Evolutionary conservation across 2,329 filamentous ascomycete species (phyloP).

Genomic region (Hortaea sp.): DNA sequence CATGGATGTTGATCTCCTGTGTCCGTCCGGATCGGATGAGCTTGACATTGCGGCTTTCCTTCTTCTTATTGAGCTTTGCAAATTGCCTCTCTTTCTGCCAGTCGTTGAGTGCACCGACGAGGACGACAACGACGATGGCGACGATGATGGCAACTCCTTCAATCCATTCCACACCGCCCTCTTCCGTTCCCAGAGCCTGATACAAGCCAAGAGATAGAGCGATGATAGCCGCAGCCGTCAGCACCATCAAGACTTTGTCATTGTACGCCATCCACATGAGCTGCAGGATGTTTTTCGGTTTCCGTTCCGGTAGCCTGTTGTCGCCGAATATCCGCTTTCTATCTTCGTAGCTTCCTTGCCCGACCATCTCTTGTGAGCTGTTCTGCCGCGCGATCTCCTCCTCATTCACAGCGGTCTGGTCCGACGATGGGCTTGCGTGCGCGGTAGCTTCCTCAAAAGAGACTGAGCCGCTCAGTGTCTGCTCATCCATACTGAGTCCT

Average conservation of each 20-base stretch:
- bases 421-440: constrained; percentile 16
- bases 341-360: constrained; percentile 43
- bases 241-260: constrained; percentile 65
- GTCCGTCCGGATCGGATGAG: constrained; percentile 65
- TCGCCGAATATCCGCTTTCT: constrained; percentile 60
- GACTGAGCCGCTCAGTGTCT: constrained; percentile 50
- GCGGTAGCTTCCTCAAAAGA: constrained; percentile 55
- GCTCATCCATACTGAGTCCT: constrained; percentile 64
- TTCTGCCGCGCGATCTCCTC: constrained; percentile 9
- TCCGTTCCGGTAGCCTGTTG: constrained; percentile 60
- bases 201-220: constrained; percentile 67
- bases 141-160: constrained; percentile 72
- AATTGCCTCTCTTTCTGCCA: constrained; percentile 77
- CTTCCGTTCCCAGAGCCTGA: constrained; percentile 43
- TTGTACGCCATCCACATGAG: constrained; percentile 76
- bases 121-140: constrained; percentile 64
- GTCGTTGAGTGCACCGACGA: constrained; percentile 69
- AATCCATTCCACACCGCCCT: constrained; percentile 64
- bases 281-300: constrained; percentile 58
- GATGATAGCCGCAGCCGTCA: constrained; percentile 61
- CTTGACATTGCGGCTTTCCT: constrained; percentile 64
- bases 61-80: constrained; percentile 69
- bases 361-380: constrained; percentile 4
- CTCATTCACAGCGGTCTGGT: constrained; percentile 16
- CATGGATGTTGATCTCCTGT: constrained; percentile 58